Evolutionary conservation across 2,329 filamentous ascomycete species (phyloP), one percentile per base, ranked within the genome.

Genomic region (Aspergillus sergii): DNA sequence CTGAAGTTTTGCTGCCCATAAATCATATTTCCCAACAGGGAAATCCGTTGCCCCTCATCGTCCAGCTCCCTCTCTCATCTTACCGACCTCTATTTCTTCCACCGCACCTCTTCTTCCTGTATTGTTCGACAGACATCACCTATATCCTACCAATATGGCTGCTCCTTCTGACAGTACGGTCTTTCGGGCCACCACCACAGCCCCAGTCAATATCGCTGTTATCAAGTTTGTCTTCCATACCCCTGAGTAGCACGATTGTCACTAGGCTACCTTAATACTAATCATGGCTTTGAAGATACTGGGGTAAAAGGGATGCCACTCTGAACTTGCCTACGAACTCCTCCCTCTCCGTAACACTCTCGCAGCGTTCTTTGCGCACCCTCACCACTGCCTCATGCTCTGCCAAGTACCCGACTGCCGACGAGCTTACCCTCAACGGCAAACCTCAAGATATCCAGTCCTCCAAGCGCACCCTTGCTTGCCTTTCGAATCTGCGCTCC

Each of bases 261-360:
- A 10, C 19, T 19, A n/a, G 26, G 14, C 14, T 11, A 32, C 11
- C 32, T 58, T 39, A 21, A 50, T 59, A 43, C 64, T 70, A 50
- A 65, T 57, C 23, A 9, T 30, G 51, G 50, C 16, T 58, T 9
- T 34, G 51, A 70, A 88, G 86, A 77, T 91, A 99, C 87, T 99
- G 96, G 95, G 95, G 96, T 72, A 99, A 99, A 83, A 92, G 95
- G 66, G 94, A 98, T 80, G 81, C 92, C 58, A 92, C 91, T 77
- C 88, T 98, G 73, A 99, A 99, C 81, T 91, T 98, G 61, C 95
- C 95, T 41, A 98, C 95, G 76, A 99, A 99, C 84, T 96, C 93
- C 68, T 99, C 95, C 69, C 89, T 99, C 75, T 97, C 93, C 67
- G 94, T 99, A 63, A 99, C 95, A 61, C 91, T 99, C 73, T 95